Conservation (phyloP, 2,329 filamentous ascomycete genomes). For the Diplodia corticola region DNA sequence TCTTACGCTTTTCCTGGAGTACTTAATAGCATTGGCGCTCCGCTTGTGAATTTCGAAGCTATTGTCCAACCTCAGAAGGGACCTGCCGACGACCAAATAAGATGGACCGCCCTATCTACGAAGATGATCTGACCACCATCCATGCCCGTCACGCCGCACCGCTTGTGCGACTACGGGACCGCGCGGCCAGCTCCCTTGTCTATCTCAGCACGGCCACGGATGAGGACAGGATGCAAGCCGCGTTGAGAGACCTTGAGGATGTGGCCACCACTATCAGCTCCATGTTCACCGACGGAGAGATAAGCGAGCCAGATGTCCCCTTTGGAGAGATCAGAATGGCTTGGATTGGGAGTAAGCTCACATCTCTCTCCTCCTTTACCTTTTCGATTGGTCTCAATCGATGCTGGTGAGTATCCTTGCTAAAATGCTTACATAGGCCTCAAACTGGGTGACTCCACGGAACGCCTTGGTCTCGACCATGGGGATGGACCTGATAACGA, state of each 20-base stretch:
- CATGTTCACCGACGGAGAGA: background rate
- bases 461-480: background rate
- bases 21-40: too few relatives aligned
- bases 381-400: background rate
- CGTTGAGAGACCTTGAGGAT: background rate
- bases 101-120: background rate
- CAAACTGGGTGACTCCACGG: background rate
- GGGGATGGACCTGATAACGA: background rate
- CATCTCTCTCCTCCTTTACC: background rate
- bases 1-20: too few relatives aligned
- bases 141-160: background rate
- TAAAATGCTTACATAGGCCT: background rate
- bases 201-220: background rate
- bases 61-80: background rate
- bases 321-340: background rate
- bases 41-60: too few relatives aligned
- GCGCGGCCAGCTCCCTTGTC: background rate
- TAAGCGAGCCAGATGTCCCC: background rate
- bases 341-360: background rate
- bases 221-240: background rate
- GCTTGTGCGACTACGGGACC: background rate
- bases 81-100: background rate
- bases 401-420: background rate
- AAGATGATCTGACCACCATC: background rate
- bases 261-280: background rate